phyloP scores from a whole-genome alignment of 306 rosid genomes.

The Corylus americana region DNA sequence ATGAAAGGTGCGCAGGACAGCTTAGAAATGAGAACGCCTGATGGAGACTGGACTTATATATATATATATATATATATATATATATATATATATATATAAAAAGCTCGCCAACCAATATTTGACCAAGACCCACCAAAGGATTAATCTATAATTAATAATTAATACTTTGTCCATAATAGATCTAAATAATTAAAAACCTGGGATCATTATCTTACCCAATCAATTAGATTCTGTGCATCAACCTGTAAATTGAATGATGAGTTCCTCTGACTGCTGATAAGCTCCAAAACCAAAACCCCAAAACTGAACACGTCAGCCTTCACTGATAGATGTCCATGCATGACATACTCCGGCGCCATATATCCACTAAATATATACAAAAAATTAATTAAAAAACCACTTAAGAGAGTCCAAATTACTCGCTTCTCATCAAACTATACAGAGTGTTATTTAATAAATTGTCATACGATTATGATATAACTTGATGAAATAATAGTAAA shows the following conservation, averaged over 20 bases:
- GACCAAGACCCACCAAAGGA: slow-evolving; percentile 5
- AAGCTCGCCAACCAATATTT: background rate
- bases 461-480: too few species aligned
- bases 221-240: slow-evolving; percentile 47
- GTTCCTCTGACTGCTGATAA: slow-evolving; percentile 74
- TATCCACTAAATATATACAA: slow-evolving; percentile 51
- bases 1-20: background rate
- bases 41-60: background rate
- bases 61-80: background rate
- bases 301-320: slow-evolving; percentile 90
- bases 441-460: too few species aligned
- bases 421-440: too few species aligned
- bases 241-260: slow-evolving; percentile 28
- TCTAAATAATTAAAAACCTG: background rate
- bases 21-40: background rate
- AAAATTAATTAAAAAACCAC: background rate
- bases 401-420: background rate
- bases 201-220: slow-evolving; percentile 47
- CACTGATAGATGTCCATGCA: slow-evolving; percentile 76
- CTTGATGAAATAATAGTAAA: too few species aligned
- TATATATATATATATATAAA: background rate
- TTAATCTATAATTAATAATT: too few species aligned
- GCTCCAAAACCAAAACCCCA: slow-evolving; percentile 84
- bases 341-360: slow-evolving; percentile 93
- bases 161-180: too few species aligned